Conservation (phyloP, 2,329 filamentous ascomycete genomes). For the Trichoderma harzianum region DNA sequence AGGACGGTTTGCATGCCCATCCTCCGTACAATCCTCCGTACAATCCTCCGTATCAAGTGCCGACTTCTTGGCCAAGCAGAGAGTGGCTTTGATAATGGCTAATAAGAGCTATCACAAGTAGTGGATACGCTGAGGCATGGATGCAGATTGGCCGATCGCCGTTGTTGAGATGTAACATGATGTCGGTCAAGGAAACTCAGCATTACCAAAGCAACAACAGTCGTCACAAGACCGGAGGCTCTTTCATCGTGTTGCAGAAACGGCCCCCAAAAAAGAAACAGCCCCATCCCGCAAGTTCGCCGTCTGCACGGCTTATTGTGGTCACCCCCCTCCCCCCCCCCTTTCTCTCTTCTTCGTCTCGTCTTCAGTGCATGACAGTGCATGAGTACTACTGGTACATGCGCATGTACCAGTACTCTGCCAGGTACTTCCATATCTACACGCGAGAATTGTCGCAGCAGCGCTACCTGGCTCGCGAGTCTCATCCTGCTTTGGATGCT, state of each 20-base stretch:
- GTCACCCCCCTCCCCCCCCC: not conserved
- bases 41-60: not conserved
- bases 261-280: not conserved
- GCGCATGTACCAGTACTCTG: not conserved
- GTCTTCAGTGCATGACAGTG: not conserved
- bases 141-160: not conserved
- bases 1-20: not conserved
- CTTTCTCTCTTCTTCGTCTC: not conserved
- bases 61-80: not conserved
- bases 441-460: not conserved
- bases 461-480: not conserved
- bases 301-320: not conserved
- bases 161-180: not conserved
- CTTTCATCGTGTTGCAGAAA: conserved; percentile 1
- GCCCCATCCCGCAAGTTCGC: not conserved
- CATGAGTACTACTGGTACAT: not conserved
- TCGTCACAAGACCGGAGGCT: not conserved
- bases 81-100: not conserved
- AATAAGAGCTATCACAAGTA: not conserved
- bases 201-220: not conserved
- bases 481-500: not conserved
- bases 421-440: not conserved
- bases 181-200: conserved; percentile 3
- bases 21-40: not conserved
- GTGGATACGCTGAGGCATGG: not conserved